Conservation (phyloP, 352 stramenopile genomes). For the Pythium sp. region DNA sequence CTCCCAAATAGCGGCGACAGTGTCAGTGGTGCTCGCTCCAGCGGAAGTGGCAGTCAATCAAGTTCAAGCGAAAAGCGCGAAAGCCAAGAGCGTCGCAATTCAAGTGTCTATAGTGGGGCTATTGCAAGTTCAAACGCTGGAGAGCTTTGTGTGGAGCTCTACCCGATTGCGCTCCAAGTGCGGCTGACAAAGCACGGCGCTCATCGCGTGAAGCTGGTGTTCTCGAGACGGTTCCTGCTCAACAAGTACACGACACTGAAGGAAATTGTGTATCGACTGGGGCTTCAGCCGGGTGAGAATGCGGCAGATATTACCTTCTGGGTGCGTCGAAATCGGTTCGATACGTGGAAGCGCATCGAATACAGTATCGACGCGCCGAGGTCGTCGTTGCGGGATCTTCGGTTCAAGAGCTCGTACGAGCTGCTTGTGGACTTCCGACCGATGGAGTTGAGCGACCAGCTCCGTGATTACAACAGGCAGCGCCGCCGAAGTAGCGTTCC, state of each 20-base stretch:
- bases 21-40: not conserved
- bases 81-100: not conserved
- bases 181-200: conserved; percentile 56
- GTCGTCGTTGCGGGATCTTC: conserved; percentile 37
- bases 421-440: conserved; percentile 70
- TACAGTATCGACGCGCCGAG: conserved; percentile 40
- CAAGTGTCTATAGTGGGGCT: not conserved
- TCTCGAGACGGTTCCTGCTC: conserved; percentile 49
- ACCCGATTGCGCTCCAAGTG: conserved; percentile 53
- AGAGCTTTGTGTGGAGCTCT: conserved; percentile 36
- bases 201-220: conserved; percentile 53
- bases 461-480: conserved; percentile 21
- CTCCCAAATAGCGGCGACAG: conserved; percentile 5
- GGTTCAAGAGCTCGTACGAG: conserved; percentile 50
- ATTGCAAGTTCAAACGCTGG: not conserved
- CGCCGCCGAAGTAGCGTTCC: conserved; percentile 22
- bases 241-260: conserved; percentile 38
- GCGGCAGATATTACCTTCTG: conserved; percentile 57
- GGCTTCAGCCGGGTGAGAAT: conserved; percentile 51
- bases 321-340: conserved; percentile 50
- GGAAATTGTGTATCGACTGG: conserved; percentile 54
- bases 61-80: not conserved
- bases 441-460: conserved; percentile 26
- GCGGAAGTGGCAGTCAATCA: not conserved
- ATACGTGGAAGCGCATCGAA: conserved; percentile 60